Conservation (phyloP, 306 rosid genomes). For the Prunus mongolica region DNA sequence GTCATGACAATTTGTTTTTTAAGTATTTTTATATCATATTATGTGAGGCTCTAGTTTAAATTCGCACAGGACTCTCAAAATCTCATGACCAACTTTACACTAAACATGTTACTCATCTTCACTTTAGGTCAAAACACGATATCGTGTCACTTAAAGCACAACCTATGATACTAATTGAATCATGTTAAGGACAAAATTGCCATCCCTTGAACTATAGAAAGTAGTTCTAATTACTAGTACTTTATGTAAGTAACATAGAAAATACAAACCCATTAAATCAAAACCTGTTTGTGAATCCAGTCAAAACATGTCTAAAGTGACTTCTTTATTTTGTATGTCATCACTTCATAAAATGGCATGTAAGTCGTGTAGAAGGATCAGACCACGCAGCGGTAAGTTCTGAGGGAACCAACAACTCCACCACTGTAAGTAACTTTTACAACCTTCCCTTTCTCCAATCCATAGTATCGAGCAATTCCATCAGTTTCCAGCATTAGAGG, state of each 20-base stretch:
- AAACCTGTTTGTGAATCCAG: not conserved
- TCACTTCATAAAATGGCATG: not conserved
- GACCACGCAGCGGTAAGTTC: constrained; percentile 32
- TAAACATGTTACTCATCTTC: no score
- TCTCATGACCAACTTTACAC: no score
- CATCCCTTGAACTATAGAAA: no score
- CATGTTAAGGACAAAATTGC: no score
- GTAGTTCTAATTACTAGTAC: not conserved
- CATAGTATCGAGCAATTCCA: constrained; percentile 36
- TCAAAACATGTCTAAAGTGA: not conserved
- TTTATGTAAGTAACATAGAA: no score
- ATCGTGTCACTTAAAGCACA: no score
- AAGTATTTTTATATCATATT: no score
- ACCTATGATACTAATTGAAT: no score
- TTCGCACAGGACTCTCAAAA: no score
- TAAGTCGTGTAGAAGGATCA: constrained; percentile 5
- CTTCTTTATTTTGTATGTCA: not conserved
- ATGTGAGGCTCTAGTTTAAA: no score
- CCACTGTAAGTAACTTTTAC: constrained; percentile 30
- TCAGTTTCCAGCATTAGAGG: constrained; percentile 44
- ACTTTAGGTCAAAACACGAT: no score
- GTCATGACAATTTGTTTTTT: no score
- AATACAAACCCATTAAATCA: not conserved
- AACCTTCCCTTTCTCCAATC: constrained; percentile 46
- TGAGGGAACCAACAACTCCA: constrained; percentile 19